Base-by-base conservation (phyloP, 2,329 filamentous ascomycete genomes). In the Cadophora malorum region DNA sequence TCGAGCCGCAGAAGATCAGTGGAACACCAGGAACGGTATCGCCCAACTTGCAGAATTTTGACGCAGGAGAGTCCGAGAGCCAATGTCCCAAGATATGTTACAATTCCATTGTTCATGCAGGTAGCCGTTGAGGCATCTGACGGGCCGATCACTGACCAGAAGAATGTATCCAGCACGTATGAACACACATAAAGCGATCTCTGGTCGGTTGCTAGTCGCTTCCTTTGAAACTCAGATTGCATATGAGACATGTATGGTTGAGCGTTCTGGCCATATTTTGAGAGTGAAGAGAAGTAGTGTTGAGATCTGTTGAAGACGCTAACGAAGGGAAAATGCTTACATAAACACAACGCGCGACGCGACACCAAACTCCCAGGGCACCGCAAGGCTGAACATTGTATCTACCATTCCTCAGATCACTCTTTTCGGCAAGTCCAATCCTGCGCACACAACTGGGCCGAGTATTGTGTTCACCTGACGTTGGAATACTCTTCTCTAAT, bases 61-160 rank as follows among this genome's bases (percentile, higher is more conserved):
- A 45, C 19, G 12, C 12, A 59, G 33, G 21, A 59, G 10, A 45
- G 10, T 19, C 41, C 41, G 23, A 16, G 33, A 41, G 31, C 1
- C 19, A 19, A 16, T 21, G 23, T 19, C 19, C 31, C 12, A 58
- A 16, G 5, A 28, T 33, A 14, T n/a, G 19, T 50, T 16, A 69
- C 67, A 72, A 72, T 50, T 56, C 31, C 59, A 69, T 72, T 71
- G 65, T 72, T 71, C 64, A 72, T 72, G 69, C 69, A 70, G 25
- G 65, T 67, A 69, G 58, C 71, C 69, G 63, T 28, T 33, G 25
- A 35, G n/a, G 38, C 41, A 55, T 25, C 9, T 8, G 28, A 53
- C 19, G 35, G 21, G 9, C 31, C 12, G 31, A 23, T 41, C 47
- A 28, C 14, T 5, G 10, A n/a, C n/a, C n/a, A 16, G 31, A 16